Evolutionary conservation across 2,329 filamentous ascomycete species (phyloP).

Genomic region (Fusarium irregulare): DNA sequence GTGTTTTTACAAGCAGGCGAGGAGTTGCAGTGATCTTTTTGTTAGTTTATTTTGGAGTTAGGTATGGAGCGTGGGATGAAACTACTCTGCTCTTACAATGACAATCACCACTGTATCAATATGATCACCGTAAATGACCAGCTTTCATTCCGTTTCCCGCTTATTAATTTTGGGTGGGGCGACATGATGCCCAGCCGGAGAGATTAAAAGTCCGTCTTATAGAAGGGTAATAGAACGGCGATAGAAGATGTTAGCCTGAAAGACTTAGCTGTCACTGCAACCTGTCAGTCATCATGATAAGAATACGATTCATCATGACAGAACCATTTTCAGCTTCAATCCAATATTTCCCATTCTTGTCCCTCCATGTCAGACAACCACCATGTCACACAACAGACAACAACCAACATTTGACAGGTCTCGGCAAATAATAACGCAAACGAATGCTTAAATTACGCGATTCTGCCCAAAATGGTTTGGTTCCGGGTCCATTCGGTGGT

Average conservation of each 20-base stretch:
- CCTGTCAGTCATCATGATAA: neutral
- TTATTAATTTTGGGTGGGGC: neutral
- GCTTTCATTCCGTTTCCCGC: neutral
- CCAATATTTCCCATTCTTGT: neutral
- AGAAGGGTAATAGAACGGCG: slow-evolving; percentile 12
- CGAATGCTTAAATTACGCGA: slow-evolving; percentile 35
- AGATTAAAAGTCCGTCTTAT: slow-evolving; percentile 20
- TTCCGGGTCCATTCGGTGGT: slow-evolving; percentile 10
- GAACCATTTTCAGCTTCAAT: neutral
- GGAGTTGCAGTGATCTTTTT: neutral
- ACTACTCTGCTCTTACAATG: slow-evolving; percentile 7
- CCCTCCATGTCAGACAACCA: neutral
- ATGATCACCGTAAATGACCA: too few relatives aligned
- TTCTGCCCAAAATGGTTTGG: slow-evolving; percentile 20
- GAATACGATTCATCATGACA: neutral
- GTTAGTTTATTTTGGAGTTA: slow-evolving; percentile 23
- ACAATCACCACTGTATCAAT: slow-evolving; percentile 15
- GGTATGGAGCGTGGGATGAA: slow-evolving; percentile 17
- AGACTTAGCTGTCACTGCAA: neutral
- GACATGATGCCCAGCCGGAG: neutral
- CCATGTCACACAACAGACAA: neutral
- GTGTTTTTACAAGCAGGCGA: neutral
- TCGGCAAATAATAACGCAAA: slow-evolving; percentile 36
- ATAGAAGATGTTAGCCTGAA: slow-evolving; percentile 1
- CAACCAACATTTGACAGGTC: slow-evolving; percentile 8